Evolutionary conservation across 805 yeast genomes (phyloP), one percentile per base, ranked within the genome.

Genomic region (Torulaspora maleeae): DNA sequence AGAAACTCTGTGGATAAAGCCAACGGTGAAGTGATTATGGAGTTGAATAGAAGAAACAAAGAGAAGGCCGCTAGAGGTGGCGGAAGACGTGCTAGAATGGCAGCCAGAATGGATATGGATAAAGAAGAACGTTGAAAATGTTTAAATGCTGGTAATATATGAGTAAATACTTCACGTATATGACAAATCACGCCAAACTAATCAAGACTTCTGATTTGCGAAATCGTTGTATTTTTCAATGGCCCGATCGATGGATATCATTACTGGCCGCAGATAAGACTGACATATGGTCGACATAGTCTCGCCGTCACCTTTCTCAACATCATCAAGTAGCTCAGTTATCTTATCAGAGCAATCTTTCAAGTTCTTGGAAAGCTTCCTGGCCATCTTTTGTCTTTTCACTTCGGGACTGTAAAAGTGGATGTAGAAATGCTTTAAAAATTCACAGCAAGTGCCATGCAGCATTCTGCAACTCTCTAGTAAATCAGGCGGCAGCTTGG

Each of bases 1-100:
- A 86, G 87, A 59, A 84, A 84, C 47, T 83, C 93, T 32, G 96
- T 93, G 25, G 97, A 90, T 52, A 84, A 85, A 55, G 97, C 97
- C 10, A 79, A 82, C 53, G 86, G 95, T 34, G 95, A 87, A 67
- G 95, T 97, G 11, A 86, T 89, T 41, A 80, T 63, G 66, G 69
- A 65, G 79, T 53, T 83, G 77, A 66, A 83, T 79, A 70, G 86
- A 83, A 66, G 85, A 79, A 53, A 71, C 76, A 63, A 90, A 80
- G 75, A 72, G 28, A 71, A 68, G 59, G 64, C 65, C 48, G 63
- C 66, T 44, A 63, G 71, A 43, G 69, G 69, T 37, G 73, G 73
- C 45, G 72, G 65, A 36, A 60, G 61, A 47, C 57, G 64, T 43
- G 64, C 64, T 17, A 67, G 71, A 53, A 63, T 68, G 63, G 61